phyloP scores from a whole-genome alignment of 495 filamentous ascomycete species.

The Penicillium waksmanii region DNA sequence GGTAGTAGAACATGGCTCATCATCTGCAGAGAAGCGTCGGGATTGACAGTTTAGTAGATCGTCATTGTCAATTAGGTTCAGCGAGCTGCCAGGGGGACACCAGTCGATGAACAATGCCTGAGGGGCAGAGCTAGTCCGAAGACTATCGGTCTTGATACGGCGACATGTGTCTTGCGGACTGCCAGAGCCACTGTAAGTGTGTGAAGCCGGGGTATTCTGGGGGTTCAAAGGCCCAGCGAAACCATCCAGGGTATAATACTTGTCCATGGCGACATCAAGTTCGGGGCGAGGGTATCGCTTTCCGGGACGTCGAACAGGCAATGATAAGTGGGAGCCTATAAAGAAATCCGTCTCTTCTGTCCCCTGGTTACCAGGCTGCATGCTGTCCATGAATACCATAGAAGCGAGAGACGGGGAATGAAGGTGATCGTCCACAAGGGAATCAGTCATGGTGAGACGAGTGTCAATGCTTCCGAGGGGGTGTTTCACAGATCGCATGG shows the following conservation, averaged over 20 bases:
- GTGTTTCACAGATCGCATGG: conserved; percentile 26
- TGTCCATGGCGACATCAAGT: conserved; percentile 26
- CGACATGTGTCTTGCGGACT: conserved; percentile 2
- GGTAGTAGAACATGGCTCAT: conserved; percentile 6
- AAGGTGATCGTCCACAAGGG: not conserved
- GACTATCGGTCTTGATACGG: conserved; percentile 7
- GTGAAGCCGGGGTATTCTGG: conserved; percentile 32
- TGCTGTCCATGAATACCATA: conserved; percentile 11
- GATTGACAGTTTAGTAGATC: not conserved
- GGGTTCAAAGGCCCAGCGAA: conserved; percentile 23
- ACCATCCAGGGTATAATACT: conserved; percentile 25
- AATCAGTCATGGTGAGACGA: conserved; percentile 24
- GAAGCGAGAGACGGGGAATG: conserved; percentile 23
- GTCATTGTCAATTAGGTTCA: not conserved
- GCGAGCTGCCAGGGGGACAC: conserved; percentile 13
- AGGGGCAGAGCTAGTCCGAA: conserved; percentile 13
- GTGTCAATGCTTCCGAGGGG: conserved; percentile 29
- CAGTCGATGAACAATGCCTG: conserved; percentile 21
- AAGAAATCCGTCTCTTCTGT: not conserved
- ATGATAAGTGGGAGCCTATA: not conserved
- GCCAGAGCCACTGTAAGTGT: conserved; percentile 19
- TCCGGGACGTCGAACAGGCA: not conserved
- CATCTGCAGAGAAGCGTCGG: conserved; percentile 10
- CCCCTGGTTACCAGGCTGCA: not conserved
- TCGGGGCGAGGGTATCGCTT: conserved; percentile 24